Evolutionary conservation across 169 alveolate species (phyloP).

Genomic region (Plasmodium coatneyi): DNA sequence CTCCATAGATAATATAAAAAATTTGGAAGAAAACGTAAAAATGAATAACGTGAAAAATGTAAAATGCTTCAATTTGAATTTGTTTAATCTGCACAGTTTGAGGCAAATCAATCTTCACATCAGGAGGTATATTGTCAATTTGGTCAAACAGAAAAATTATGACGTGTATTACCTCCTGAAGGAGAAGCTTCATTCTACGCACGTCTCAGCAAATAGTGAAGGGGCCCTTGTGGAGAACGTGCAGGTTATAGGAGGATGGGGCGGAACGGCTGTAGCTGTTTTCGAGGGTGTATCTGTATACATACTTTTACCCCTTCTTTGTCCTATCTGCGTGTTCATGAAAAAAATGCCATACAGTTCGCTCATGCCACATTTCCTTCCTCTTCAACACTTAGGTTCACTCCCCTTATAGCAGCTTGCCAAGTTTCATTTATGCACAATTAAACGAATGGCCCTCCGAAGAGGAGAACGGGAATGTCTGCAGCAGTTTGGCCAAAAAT

Average conservation of each 20-base stretch:
- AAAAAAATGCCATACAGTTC: not conserved
- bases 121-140: conserved; percentile 65
- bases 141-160: conserved; percentile 22
- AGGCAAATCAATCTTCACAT: conserved; percentile 70
- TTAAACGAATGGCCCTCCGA: conserved; percentile 24
- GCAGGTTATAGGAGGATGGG: conserved; percentile 34
- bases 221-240: conserved; percentile 36
- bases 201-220: conserved; percentile 18
- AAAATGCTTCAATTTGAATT: conserved; percentile 24
- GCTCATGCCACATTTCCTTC: not conserved
- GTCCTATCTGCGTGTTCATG: not conserved
- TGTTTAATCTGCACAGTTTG: conserved; percentile 52
- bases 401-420: conserved; percentile 65
- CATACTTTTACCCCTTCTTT: not conserved
- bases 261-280: not conserved
- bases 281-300: not conserved
- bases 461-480: not conserved
- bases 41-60: conserved; percentile 60
- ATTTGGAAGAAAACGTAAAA: conserved; percentile 71
- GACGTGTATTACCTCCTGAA: conserved; percentile 2
- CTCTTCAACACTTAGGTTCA: conserved; percentile 17
- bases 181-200: conserved; percentile 9
- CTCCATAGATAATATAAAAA: conserved; percentile 70
- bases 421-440: conserved; percentile 31
- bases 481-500: not conserved